Percentiles rank a stretch among this genome's conserved stretches.
These are phyloP conservation scores for Reticulascus tulasneorum DNA, from an alignment of 2,329 filamentous ascomycete species.

Conservation along the genomic window DNA sequence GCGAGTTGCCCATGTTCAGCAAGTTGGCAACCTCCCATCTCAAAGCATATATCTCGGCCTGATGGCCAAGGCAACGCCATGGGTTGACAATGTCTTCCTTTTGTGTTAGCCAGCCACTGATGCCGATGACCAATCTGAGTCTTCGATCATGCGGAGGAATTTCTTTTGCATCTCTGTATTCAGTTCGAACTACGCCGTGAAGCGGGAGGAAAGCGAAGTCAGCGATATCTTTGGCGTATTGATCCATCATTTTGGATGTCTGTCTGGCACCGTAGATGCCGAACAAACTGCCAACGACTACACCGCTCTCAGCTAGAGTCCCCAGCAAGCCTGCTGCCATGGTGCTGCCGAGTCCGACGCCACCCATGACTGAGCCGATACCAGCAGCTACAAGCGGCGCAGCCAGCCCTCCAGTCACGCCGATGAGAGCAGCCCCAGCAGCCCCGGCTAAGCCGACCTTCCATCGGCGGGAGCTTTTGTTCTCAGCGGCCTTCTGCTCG, in stretches of 20 bases:
- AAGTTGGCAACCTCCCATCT: constrained; percentile 79
- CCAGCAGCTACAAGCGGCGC: constrained; percentile 74
- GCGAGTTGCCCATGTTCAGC: constrained; percentile 70
- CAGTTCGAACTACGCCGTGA: constrained; percentile 41
- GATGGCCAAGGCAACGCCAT: constrained; percentile 71
- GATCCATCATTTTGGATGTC: constrained; percentile 80
- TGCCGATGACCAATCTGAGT: constrained; percentile 75
- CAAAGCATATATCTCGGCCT: constrained; percentile 76
- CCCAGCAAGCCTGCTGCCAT: constrained; percentile 77
- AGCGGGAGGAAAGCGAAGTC: constrained; percentile 86
- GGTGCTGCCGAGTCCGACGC: constrained; percentile 68
- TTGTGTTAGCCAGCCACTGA: constrained; percentile 76
- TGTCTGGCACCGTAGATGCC: constrained; percentile 86
- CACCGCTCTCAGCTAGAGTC: constrained; percentile 71
- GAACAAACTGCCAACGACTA: constrained; percentile 80
- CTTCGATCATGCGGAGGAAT: constrained; percentile 57
- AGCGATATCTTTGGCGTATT: constrained; percentile 80
- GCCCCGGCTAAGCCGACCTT: constrained; percentile 55
- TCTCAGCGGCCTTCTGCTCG: constrained; percentile 50
- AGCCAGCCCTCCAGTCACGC: constrained; percentile 71
- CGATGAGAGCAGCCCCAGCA: constrained; percentile 62
- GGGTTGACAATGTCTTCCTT: constrained; percentile 69
- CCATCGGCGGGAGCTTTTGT: constrained; percentile 62
- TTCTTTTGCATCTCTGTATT: constrained; percentile 45
- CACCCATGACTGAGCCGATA: constrained; percentile 74